Percentiles rank a stretch among this genome's conserved stretches.
Evolutionary conservation across 768 basidiomycete genomes (phyloP).

Genomic region (Mycena capillaripes): DNA sequence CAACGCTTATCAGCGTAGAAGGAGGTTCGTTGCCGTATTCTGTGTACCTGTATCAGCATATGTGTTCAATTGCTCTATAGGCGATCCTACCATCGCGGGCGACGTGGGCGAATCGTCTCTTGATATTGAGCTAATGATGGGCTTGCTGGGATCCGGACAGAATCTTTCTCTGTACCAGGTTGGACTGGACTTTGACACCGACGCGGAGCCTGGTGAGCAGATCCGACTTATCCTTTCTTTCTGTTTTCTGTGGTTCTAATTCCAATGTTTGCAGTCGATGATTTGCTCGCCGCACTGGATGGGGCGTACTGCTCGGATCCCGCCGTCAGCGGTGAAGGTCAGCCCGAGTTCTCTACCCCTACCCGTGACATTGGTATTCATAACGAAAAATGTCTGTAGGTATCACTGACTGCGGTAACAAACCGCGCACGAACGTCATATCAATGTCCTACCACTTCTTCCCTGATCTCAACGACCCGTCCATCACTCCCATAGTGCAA

Average conservation of each 20-base stretch:
- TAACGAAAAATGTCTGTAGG: constrained; percentile 7
- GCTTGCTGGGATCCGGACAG: constrained; percentile 21
- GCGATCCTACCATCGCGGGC: constrained; percentile 17
- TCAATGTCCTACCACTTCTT: constrained; percentile 30
- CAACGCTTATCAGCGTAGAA: constrained; percentile 28
- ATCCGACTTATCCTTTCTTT: no score
- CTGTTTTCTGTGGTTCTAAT: no score
- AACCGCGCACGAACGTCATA: constrained; percentile 25
- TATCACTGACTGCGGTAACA: constrained; percentile 29
- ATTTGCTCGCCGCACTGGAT: constrained; percentile 26
- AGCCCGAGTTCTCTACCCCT: background rate
- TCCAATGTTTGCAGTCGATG: constrained; percentile 14
- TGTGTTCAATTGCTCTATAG: background rate
- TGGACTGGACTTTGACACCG: constrained; percentile 20
- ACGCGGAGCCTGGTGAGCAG: constrained; percentile 5
- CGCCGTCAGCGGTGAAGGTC: constrained; percentile 21
- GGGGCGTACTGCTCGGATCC: constrained; percentile 19
- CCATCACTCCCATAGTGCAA: constrained; percentile 26
- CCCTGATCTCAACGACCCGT: constrained; percentile 27
- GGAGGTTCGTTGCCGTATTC: constrained; percentile 23
- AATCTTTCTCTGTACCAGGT: constrained; percentile 29
- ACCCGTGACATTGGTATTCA: background rate
- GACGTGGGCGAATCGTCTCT: constrained; percentile 24
- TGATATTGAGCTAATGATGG: constrained; percentile 29
- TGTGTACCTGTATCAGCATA: no score